Percentiles rank a stretch among this genome's conserved stretches.
These are phyloP conservation scores for Rhodotorula taiwanensis DNA, from an alignment of 768 basidiomycete species.

Conservation along the genomic window DNA sequence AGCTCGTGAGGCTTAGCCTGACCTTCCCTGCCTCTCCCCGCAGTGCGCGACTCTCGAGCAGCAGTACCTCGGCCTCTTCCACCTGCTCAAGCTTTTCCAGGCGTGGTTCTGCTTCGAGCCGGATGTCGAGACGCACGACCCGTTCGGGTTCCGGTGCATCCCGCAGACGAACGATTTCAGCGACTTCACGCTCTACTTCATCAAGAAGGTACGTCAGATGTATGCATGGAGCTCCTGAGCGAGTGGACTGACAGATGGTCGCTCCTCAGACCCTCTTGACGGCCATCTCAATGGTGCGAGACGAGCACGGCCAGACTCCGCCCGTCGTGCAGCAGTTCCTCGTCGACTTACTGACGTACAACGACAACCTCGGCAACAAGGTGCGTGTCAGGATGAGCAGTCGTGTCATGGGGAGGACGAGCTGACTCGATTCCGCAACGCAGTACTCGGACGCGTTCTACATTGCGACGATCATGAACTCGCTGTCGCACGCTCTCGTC, in stretches of 20 bases:
- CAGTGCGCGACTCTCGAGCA: conserved; percentile 78
- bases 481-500: conserved; percentile 70
- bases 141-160: conserved; percentile 81
- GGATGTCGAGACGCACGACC: conserved; percentile 63
- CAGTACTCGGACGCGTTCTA: conserved; percentile 90
- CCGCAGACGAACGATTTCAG: conserved; percentile 92
- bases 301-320: conserved; percentile 78
- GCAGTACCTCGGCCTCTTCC: conserved; percentile 86
- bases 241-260: not conserved
- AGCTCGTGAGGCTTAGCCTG: not conserved
- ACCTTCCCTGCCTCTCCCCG: not conserved
- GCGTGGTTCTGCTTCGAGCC: conserved; percentile 64
- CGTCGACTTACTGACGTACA: conserved; percentile 85
- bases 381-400: conserved; percentile 50
- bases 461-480: conserved; percentile 74
- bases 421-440: not conserved
- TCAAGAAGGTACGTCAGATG: conserved; percentile 67
- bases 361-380: conserved; percentile 85
- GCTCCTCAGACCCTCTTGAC: conserved; percentile 62
- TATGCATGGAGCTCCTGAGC: not conserved
- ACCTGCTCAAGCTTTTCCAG: conserved; percentile 89
- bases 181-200: conserved; percentile 85
- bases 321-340: conserved; percentile 78
- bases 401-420: not conserved
- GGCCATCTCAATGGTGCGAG: conserved; percentile 76